Percentiles rank a stretch among this genome's conserved stretches.
Evolutionary conservation across 1,284 basidiomycete species (phyloP).

Genomic region (Phellinidium pouzarii): DNA sequence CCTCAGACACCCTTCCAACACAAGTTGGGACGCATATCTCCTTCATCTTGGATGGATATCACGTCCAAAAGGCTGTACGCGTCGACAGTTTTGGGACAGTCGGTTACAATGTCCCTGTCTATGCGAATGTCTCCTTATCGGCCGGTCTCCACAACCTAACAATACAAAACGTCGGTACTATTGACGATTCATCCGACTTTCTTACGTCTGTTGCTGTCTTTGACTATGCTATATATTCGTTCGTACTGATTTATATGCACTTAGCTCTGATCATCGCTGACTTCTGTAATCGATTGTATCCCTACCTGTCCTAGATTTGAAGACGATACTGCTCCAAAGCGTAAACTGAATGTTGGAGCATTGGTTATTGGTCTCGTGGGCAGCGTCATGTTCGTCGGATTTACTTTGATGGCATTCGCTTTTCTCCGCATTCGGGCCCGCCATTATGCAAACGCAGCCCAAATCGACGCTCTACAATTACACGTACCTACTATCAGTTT

Average conservation of each 20-base stretch:
- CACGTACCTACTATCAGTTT: background rate
- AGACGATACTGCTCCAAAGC: background rate
- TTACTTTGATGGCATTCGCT: background rate
- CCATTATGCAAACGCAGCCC: background rate
- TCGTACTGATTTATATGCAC: background rate
- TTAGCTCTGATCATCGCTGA: background rate
- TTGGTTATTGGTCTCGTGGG: background rate
- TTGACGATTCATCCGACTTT: background rate
- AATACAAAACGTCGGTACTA: background rate
- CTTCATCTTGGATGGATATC: background rate
- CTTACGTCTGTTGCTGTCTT: background rate
- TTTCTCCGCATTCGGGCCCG: background rate
- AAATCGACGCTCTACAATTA: background rate
- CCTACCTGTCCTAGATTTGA: background rate
- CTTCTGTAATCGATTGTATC: too few relatives aligned
- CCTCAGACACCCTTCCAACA: background rate
- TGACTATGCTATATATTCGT: constrained; percentile 9
- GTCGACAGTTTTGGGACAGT: background rate
- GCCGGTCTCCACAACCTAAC: constrained; percentile 1
- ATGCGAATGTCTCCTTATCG: background rate
- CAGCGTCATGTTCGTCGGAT: background rate
- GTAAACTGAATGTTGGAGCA: background rate
- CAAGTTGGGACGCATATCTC: background rate
- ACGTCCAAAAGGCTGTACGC: background rate
- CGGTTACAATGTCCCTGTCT: background rate